Conservation (phyloP, 352 stramenopile species). For the Globisporangium parvum region DNA sequence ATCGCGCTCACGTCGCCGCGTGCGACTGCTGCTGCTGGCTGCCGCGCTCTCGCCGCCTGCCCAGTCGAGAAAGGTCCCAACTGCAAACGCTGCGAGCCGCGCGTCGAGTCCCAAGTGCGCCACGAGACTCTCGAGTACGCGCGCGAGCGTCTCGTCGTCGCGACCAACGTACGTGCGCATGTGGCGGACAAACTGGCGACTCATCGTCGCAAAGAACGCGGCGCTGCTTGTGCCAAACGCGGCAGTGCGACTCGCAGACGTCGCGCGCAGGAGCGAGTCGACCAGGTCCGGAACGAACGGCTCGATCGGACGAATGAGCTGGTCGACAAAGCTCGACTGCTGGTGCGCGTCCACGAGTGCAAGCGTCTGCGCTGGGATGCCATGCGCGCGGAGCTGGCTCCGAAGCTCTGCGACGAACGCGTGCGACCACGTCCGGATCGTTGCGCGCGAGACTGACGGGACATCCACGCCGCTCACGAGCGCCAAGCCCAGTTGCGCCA, state of each 20-base stretch:
- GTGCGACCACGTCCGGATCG: conserved; percentile 50
- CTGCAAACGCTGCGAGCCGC: conserved; percentile 32
- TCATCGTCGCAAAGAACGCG: conserved; percentile 49
- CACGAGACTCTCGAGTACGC: conserved; percentile 30
- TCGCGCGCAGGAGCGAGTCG: conserved; percentile 51
- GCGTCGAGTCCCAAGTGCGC: conserved; percentile 35
- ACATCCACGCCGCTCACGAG: conserved; percentile 59
- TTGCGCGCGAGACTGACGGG: conserved; percentile 46
- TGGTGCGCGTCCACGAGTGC: conserved; percentile 23
- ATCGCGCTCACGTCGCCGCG: conserved; percentile 9
- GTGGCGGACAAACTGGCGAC: conserved; percentile 37
- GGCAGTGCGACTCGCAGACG: conserved; percentile 42
- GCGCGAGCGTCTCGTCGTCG: conserved; percentile 24
- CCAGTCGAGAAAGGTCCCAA: conserved; percentile 42
- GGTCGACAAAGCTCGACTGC: conserved; percentile 25
- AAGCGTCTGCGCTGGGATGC: conserved; percentile 28
- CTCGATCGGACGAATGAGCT: conserved; percentile 43
- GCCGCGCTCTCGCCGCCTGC: background rate
- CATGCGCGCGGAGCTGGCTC: conserved; percentile 28
- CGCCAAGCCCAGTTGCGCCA: conserved; percentile 49
- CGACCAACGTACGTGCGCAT: conserved; percentile 29
- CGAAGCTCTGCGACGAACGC: conserved; percentile 39
- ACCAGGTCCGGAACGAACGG: conserved; percentile 57
- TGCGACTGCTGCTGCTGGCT: conserved; percentile 3
- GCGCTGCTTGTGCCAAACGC: conserved; percentile 39